Evolutionary conservation across 495 filamentous ascomycete species (phyloP).

Genomic region (Tetracladium setigerum): DNA sequence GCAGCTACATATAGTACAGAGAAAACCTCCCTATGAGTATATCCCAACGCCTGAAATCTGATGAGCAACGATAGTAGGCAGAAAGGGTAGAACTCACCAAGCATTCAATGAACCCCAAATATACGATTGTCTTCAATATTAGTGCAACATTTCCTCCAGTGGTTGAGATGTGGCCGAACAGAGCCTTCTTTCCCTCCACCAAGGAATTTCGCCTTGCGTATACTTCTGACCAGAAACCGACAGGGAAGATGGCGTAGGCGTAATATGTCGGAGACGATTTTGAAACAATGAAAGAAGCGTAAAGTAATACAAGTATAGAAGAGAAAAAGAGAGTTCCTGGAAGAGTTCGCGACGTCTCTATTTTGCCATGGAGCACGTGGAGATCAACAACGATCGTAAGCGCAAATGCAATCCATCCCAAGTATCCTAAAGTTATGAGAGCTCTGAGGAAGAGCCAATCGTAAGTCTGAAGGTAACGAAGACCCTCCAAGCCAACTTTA

Average conservation of each 20-base stretch:
- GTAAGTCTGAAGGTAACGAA: conserved; percentile 88
- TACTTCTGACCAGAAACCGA: conserved; percentile 96
- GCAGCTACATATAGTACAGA: conserved; percentile 71
- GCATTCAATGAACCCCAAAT: conserved; percentile 69
- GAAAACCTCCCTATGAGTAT: conserved; percentile 84
- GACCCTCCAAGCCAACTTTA: conserved; percentile 67
- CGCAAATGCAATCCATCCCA: conserved; percentile 95
- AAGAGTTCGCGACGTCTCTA: conserved; percentile 56
- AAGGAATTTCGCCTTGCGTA: conserved; percentile 70
- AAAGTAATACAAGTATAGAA: conserved; percentile 65
- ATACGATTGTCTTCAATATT: conserved; percentile 53
- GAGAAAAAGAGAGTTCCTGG: conserved; percentile 61
- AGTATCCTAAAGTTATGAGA: conserved; percentile 87
- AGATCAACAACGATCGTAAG: conserved; percentile 85
- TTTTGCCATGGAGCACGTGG: conserved; percentile 72
- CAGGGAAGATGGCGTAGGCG: conserved; percentile 84
- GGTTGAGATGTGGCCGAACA: conserved; percentile 62
- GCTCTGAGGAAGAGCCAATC: conserved; percentile 97
- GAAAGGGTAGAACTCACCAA: conserved; percentile 50
- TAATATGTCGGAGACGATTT: conserved; percentile 82
- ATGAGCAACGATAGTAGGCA: not conserved
- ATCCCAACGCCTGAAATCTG: conserved; percentile 53
- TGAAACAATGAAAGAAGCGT: conserved; percentile 71
- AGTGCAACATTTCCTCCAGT: conserved; percentile 46
- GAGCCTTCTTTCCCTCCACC: conserved; percentile 52